Evolutionary conservation across 2,329 filamentous ascomycete genomes (phyloP), one percentile per base, ranked within the genome.

Genomic region (Juglanconis juglandina): DNA sequence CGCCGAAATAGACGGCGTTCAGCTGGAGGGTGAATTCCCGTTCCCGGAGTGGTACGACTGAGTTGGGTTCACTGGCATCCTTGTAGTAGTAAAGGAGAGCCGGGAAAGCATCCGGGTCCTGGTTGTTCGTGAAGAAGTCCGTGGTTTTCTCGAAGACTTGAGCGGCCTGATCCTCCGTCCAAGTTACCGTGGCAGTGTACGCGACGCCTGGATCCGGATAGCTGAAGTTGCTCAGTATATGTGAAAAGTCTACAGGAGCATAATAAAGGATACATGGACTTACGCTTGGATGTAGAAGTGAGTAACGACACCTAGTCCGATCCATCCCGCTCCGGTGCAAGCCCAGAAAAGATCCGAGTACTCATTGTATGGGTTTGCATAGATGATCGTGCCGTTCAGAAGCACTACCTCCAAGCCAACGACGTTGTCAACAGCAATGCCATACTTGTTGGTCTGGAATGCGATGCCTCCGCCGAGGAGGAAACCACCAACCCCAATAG

Each of bases 241-340:
- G 5, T 46, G 4, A 11, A 13, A 3, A 17, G 24, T 24, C 2
- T 35, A 47, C 24, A 13, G 8, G 34, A 9, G 17, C 44, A 17
- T 24, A 33, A 34, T 9, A 13, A 17, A 5, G 42, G n/a, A 24
- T 9, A 34, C 5, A 8, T 33, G 47, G 34, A 53, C 56, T 53
- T 34, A 58, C 58, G 59, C 59, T 50, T 50, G 59, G 6, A 57
- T 49, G 49, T 61, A 61, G n/a, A 61, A 61, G 42, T 61, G 48
- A 33, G 59, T 53, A 41, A 61, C 30, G 5, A 58, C 49, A 6
- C 59, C 59, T 32, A 57, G 41, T 4, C 54, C 54, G 34, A 57
- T 47, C 59, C 59, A 61, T 14, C 59, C 59, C 35, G 39, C 59
- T 11, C 59, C 59, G n/a, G 59, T 61, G n/a, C 48, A 48, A 2